These are phyloP conservation scores for Arxiozyma bovina DNA, from an alignment of 1,139 yeast genomes.

Conservation along the genomic window DNA sequence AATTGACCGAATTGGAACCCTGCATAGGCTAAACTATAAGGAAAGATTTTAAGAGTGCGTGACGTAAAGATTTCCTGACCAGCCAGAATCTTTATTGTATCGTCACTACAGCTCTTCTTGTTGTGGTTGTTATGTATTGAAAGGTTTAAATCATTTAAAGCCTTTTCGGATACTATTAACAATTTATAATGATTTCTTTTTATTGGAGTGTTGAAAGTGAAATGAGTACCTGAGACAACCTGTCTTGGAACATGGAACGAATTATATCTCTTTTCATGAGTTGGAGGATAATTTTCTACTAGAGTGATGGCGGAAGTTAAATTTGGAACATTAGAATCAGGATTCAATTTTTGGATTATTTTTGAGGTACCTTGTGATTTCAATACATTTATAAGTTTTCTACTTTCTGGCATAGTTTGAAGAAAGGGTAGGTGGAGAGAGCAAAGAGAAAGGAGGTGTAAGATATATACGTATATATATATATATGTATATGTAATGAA, in stretches of 20 bases:
- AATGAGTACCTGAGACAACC: constrained; percentile 52
- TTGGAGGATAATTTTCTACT: constrained; percentile 2
- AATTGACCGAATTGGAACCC: constrained; percentile 95
- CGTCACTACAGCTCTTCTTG: constrained; percentile 34
- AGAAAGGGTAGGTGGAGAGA: no score
- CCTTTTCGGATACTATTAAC: constrained; percentile 51
- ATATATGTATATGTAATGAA: no score
- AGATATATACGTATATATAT: no score
- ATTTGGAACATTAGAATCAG: constrained; percentile 10
- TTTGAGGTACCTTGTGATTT: constrained; percentile 1
- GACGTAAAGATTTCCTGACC: constrained; percentile 46
- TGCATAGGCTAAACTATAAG: constrained; percentile 87
- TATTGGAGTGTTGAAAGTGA: constrained; percentile 63
- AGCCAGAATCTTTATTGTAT: constrained; percentile 49
- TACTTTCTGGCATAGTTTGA: background rate
- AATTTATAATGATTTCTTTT: constrained; percentile 45
- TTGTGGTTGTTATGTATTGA: background rate
- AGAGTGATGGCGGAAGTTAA: constrained; percentile 7
- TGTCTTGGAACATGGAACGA: constrained; percentile 50
- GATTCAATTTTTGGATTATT: constrained; percentile 6
- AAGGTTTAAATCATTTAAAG: constrained; percentile 54
- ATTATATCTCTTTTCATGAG: constrained; percentile 7
- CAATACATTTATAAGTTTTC: background rate
- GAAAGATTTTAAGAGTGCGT: constrained; percentile 43
- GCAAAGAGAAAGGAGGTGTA: constrained; percentile 10